A percentile compares a stretch with the other conserved stretches of the same genome.
Evolutionary conservation across 306 rosid species (phyloP).

Genomic region (Argentina anserina): DNA sequence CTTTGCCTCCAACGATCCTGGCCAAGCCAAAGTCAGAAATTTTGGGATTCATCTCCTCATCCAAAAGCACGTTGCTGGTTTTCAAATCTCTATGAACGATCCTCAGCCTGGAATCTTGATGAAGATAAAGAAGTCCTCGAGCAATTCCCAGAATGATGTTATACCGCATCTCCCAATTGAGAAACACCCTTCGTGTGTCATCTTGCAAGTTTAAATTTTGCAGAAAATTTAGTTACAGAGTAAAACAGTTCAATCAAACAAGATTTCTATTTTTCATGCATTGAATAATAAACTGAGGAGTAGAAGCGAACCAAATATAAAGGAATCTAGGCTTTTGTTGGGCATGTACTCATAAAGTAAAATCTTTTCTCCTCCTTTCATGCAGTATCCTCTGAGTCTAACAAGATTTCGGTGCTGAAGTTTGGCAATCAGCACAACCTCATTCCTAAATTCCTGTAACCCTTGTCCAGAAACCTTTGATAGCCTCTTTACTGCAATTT

Average conservation of each 20-base stretch:
- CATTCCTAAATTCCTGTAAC: constrained; percentile 61
- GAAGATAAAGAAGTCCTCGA: constrained; percentile 69
- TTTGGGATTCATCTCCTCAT: constrained; percentile 62
- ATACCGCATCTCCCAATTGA: constrained; percentile 59
- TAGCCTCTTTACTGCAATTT: constrained; percentile 65
- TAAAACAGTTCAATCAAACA: too few relatives aligned
- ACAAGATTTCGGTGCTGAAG: constrained; percentile 76
- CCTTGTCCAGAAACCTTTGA: constrained; percentile 70
- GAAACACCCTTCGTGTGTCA: constrained; percentile 22
- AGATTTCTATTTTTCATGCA: too few relatives aligned
- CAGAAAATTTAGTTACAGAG: constrained; percentile 8
- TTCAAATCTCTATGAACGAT: constrained; percentile 68
- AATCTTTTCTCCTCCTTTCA: constrained; percentile 66
- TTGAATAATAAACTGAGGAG: background rate
- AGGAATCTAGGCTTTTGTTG: constrained; percentile 57
- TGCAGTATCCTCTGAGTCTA: constrained; percentile 62
- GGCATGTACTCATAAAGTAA: constrained; percentile 71
- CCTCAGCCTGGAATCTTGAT: constrained; percentile 71
- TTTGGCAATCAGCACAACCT: constrained; percentile 65
- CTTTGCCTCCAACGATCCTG: constrained; percentile 57
- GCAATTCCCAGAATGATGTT: constrained; percentile 60
- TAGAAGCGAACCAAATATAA: constrained; percentile 58
- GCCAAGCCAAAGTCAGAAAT: constrained; percentile 76
- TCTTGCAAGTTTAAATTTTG: constrained; percentile 32
- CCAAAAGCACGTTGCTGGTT: constrained; percentile 57